Conservation (phyloP, 441 rosid genomes). For the Syzygium malaccense region DNA sequence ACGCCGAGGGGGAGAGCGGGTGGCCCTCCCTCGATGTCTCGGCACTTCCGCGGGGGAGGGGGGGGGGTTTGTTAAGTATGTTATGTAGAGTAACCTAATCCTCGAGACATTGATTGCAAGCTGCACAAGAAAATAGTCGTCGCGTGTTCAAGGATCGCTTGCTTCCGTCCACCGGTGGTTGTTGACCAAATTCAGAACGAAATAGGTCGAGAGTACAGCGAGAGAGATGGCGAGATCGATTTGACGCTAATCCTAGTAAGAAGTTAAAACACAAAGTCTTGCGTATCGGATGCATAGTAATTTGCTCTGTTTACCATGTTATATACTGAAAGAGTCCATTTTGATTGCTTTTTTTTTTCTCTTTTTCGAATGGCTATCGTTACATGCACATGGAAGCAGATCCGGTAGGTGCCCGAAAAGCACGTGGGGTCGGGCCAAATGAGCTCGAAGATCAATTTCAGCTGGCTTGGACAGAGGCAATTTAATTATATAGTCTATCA, state of each 20-base stretch:
- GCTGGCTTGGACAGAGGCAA: neutral
- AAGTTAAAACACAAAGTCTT: neutral
- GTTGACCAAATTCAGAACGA: neutral
- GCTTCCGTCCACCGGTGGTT: neutral
- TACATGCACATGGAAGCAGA: fast-evolving
- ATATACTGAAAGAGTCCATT: neutral
- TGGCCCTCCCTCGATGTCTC: neutral
- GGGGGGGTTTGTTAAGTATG: neutral
- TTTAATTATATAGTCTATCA: neutral
- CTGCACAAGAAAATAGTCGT: neutral
- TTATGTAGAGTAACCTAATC: neutral
- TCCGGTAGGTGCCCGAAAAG: neutral
- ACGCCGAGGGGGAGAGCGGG: neutral
- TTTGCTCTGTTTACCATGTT: neutral
- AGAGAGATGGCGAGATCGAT: neutral
- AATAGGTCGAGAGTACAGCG: neutral
- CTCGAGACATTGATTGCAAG: neutral
- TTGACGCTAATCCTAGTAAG: neutral
- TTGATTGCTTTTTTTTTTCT: neutral
- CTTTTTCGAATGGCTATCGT: fast-evolving
- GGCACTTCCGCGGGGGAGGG: neutral
- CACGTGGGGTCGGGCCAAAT: fast-evolving
- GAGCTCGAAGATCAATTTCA: neutral
- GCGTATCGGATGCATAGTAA: neutral
- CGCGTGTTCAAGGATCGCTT: neutral